A percentile compares a stretch with the other conserved stretches of the same genome.
Evolutionary conservation across 495 filamentous ascomycete species (phyloP).

Genomic region (Neurospora terricola): DNA sequence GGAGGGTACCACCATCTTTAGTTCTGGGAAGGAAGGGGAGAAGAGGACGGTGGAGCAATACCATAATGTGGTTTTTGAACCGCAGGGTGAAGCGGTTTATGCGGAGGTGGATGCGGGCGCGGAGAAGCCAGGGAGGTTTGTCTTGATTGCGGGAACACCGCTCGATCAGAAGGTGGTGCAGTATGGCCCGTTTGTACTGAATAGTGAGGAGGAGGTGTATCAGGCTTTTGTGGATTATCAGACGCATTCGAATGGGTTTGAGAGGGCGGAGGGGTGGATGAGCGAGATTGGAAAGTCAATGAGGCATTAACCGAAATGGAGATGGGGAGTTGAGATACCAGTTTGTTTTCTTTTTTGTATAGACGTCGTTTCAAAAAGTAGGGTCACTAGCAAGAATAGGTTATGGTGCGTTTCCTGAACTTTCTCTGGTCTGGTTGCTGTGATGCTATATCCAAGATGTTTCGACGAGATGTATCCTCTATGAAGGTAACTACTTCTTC

Average conservation of each 20-base stretch:
- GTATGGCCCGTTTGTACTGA: conserved; percentile 93
- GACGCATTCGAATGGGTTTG: conserved; percentile 78
- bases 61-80: conserved; percentile 86
- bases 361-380: neutral
- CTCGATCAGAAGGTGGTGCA: conserved; percentile 90
- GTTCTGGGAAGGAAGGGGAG: conserved; percentile 40
- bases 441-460: neutral
- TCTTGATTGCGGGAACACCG: conserved; percentile 77
- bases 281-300: conserved; percentile 85
- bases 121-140: conserved; percentile 55
- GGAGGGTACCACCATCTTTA: conserved; percentile 56
- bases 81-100: conserved; percentile 61
- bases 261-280: conserved; percentile 71
- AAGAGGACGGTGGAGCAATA: conserved; percentile 55
- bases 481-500: neutral
- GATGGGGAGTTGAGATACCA: neutral
- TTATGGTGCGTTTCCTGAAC: neutral
- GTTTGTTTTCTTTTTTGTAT: neutral
- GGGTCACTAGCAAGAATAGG: neutral
- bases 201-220: conserved; percentile 71
- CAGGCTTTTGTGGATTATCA: conserved; percentile 87
- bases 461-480: neutral
- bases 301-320: conserved; percentile 13
- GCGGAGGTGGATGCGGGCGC: conserved; percentile 60
- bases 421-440: neutral